Evolutionary conservation across 495 filamentous ascomycete genomes (phyloP), one percentile per base, ranked within the genome.

Genomic region (Astrocystis sublimbata): DNA sequence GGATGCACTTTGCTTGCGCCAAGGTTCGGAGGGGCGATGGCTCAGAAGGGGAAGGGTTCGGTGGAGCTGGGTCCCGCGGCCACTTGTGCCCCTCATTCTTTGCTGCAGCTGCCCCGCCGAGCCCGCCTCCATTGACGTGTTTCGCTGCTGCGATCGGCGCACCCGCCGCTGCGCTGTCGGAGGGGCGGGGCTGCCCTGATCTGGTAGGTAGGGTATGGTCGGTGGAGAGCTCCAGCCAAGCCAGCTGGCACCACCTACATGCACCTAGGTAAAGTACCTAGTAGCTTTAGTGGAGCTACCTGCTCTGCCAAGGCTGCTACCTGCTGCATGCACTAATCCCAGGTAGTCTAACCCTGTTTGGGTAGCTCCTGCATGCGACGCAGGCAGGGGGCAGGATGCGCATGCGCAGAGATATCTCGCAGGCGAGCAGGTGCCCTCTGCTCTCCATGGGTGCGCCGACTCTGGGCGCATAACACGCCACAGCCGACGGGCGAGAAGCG

Each of bases 71-170:
- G 23, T n/a, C 41, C 41, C 42, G 21, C 42, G 21, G 23, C 23
- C 15, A 24, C 12, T n/a, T 7, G 1, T 47, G 43, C 43, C 43
- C 51, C 51, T 54, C 33, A 36, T 24, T 52, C 26, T 31, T 17
- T n/a, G 30, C 17, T n/a, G 30, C 31, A 15, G 3, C 17, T 33
- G 35, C 51, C 51, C 51, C 51, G 51, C 51, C n/a, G n/a, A n/a
- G n/a, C n/a, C n/a, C n/a, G n/a, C n/a, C n/a, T 54, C 26, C 31
- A 30, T 17, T 54, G 51, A 54, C 51, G 51, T 54, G 51, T 54
- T 54, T 54, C 51, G 23, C 38, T 54, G 51, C 35, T 54, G 51
- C 35, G 21, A 54, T 53, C 50, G 35, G 50, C 50, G 31, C 31
- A 36, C 26, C 15, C 43, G 43, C 43, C 43, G 43, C 43, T 54